Base-by-base conservation (phyloP, 371 early-diverging fungal species). In the Mucor circinelloides region DNA sequence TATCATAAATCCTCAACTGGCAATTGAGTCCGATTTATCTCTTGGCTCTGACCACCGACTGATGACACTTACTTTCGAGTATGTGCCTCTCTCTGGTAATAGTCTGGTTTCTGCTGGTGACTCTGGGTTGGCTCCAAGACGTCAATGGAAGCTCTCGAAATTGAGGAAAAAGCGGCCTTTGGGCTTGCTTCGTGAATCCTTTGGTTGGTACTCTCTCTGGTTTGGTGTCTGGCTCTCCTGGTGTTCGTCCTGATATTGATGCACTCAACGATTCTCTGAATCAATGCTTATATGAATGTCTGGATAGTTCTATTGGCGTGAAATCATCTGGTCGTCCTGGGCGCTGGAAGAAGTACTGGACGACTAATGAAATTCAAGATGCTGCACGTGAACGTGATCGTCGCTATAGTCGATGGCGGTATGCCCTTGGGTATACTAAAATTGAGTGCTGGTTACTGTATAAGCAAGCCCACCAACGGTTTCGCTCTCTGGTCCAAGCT, bases 31-130 rank as follows among this genome's bases (percentile, higher is more conserved):
- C 27, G 65, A 65, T 48, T n/a, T 65, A 4, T 57, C 65, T 23
- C 58, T 65, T 2, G 36, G 65, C 7, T 67, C 67, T 40, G 67
- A 67, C 44, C 62, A 67, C 44, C 21, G 67, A 13, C 54, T 63
- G 8, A 58, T 66, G 40, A 2, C 17, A 2, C 28, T 63, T 13
- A 48, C 58, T 1, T 63, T 44, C 7, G 31, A 7, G 31, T 31
- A 31, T 63, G 52, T 7, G 6, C 36, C 56, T 40, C 34, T 6
- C 34, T 28, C 54, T 27, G 54, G 30, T 28, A 15, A 44, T 19
- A 13, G 4, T n/a, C 5, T 31, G 31, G 15, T 2, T 15, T 28
- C 54, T 54, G 54, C 54, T 54, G 54, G 54, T 54, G 7, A 28
- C 23, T 25, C 25, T 28, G 15, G 21, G 15, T 1, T 59, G n/a